Evolutionary conservation across 2,329 filamentous ascomycete genomes (phyloP).

Genomic region (Penicillium sp.): DNA sequence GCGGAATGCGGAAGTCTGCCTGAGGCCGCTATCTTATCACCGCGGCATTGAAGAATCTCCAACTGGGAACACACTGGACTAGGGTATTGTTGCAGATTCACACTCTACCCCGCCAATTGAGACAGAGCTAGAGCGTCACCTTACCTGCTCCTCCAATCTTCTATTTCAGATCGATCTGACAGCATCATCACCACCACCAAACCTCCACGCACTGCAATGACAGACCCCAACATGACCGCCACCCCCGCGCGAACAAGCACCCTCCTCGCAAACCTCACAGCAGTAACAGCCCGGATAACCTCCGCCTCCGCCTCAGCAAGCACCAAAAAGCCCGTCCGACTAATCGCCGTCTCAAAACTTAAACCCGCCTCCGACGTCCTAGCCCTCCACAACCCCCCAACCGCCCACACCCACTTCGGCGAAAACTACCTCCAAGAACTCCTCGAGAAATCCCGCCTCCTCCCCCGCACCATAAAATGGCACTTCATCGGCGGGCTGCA

Average conservation of each 20-base stretch:
- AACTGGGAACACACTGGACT: too few relatives aligned
- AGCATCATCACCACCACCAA: slow-evolving; percentile 10
- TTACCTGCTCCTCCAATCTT: too few relatives aligned
- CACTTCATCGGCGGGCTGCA: slow-evolving; percentile 97
- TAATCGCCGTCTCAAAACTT: slow-evolving; percentile 95
- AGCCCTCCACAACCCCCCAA: slow-evolving; percentile 70
- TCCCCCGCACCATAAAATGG: slow-evolving; percentile 79
- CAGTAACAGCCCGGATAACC: slow-evolving; percentile 63
- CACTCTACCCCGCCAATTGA: neutral
- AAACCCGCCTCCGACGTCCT: slow-evolving; percentile 92
- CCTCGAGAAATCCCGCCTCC: slow-evolving; percentile 77
- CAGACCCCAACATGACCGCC: slow-evolving; percentile 55
- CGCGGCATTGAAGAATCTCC: neutral
- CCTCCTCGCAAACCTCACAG: slow-evolving; percentile 65
- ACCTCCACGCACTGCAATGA: slow-evolving; percentile 15
- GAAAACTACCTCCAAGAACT: slow-evolving; percentile 97
- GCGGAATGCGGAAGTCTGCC: slow-evolving; percentile 14
- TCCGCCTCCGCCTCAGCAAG: slow-evolving; percentile 48
- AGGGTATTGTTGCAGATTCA: too few relatives aligned
- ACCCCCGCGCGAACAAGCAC: slow-evolving; percentile 63
- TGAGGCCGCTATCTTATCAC: slow-evolving; percentile 18
- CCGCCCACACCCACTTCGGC: slow-evolving; percentile 77
- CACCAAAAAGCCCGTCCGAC: slow-evolving; percentile 52
- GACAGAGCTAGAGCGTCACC: too few relatives aligned
- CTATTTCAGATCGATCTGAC: neutral